These are phyloP conservation scores for Ophiocordyceps robertsii DNA, from an alignment of 2,329 filamentous ascomycete genomes.

Conservation along the genomic window DNA sequence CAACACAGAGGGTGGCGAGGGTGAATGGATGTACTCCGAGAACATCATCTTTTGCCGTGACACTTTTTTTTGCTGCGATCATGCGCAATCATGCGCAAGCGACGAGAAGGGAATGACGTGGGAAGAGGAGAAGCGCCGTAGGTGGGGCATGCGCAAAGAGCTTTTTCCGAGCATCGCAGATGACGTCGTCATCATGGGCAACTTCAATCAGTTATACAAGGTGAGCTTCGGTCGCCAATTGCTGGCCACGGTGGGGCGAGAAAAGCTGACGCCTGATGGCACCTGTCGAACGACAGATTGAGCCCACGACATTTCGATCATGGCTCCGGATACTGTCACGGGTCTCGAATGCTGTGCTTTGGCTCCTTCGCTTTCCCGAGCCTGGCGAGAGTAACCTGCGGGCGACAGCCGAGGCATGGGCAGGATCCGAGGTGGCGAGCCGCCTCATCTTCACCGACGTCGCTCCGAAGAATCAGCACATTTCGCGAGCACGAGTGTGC, in stretches of 20 bases:
- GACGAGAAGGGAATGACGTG: conserved; percentile 57
- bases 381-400: conserved; percentile 77
- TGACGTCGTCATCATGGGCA: conserved; percentile 81
- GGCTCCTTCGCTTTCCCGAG: conserved; percentile 94
- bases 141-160: conserved; percentile 89
- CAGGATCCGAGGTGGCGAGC: conserved; percentile 68
- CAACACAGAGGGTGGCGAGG: conserved; percentile 54
- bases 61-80: conserved; percentile 97
- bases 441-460: conserved; percentile 94
- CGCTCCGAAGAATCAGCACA: conserved; percentile 87
- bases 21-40: conserved; percentile 89
- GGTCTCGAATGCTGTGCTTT: conserved; percentile 79
- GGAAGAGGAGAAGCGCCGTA: conserved; percentile 66
- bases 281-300: conserved; percentile 49
- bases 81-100: conserved; percentile 75
- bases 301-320: conserved; percentile 87
- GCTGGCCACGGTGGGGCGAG: no score
- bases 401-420: conserved; percentile 71
- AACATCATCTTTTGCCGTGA: conserved; percentile 91
- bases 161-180: conserved; percentile 75
- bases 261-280: background rate
- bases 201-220: conserved; percentile 99
- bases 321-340: conserved; percentile 85
- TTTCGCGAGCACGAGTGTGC: conserved; percentile 78
- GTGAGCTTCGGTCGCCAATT: conserved; percentile 32